Base-by-base conservation (phyloP, 1,284 basidiomycete species). In the Naganishia liquefaciens region DNA sequence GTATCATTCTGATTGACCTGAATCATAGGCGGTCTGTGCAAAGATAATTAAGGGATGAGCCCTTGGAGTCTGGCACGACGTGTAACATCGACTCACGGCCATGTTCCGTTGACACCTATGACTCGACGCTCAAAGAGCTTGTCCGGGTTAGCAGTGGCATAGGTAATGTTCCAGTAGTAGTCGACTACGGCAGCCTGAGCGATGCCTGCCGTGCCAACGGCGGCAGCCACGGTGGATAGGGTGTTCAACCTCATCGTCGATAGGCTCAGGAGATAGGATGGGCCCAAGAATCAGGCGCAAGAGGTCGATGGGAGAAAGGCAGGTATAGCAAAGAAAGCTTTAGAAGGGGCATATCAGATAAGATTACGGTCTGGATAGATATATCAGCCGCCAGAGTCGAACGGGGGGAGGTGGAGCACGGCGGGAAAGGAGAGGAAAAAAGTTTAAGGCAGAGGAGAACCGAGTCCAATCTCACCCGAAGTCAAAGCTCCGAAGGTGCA, bases 91-190 rank as follows among this genome's bases (percentile, higher is more conserved):
- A 82, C 90, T 78, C 77, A 92, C 88, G 93, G 93, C 93, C 93
- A 96, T 5, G 89, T 87, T 21, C 87, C 86, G 75, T 96, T 96
- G 62, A 95, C 85, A 63, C 92, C 93, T 65, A 95, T 86, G 54
- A 86, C 91, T 33, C 86, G 82, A 58, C 93, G 86, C 28, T 85
- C 81, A 69, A 74, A 71, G 63, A 79, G 71, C 85, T 74, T 73
- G 64, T 79, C 75, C 2, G 79, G 79, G 72, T 80, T 80, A 49
- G 75, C 78, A 9, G 67, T 72, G 5, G 76, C 75, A 64, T 78
- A 77, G 10, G 77, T 70, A 63, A 80, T 78, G 68, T 80, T 77
- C 79, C 79, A 80, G 73, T 74, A 80, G 68, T 77, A 74, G 68
- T 80, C 78, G 37, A 75, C 66, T 33, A 71, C 53, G 17, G 73